Conservation (phyloP, 495 filamentous ascomycete species). For the Podospora conica region DNA sequence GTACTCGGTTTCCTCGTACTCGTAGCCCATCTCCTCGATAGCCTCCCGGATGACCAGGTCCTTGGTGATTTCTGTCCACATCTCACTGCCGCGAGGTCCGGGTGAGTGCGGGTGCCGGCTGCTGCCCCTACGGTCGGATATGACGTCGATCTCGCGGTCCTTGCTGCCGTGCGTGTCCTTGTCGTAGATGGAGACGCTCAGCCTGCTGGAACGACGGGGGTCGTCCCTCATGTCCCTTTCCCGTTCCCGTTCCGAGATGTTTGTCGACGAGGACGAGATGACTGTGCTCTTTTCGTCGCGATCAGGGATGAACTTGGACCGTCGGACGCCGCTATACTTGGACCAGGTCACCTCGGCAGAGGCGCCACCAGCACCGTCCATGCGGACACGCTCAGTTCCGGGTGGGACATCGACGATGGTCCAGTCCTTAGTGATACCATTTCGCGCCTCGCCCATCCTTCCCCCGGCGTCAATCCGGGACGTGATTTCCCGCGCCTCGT, state of each 20-base stretch:
- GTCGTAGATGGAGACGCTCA: slow-evolving; percentile 43
- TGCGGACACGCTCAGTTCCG: slow-evolving; percentile 65
- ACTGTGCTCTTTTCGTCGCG: slow-evolving; percentile 29
- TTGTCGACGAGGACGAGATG: slow-evolving; percentile 24
- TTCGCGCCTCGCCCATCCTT: slow-evolving; percentile 58
- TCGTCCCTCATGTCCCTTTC: slow-evolving; percentile 14
- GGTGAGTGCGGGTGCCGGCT: slow-evolving; percentile 24
- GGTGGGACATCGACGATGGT: slow-evolving; percentile 74
- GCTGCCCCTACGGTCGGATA: slow-evolving; percentile 39
- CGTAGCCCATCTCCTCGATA: slow-evolving; percentile 76
- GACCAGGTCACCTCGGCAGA: slow-evolving; percentile 66
- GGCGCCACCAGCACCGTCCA: slow-evolving; percentile 67
- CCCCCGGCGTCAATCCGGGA: slow-evolving; percentile 51
- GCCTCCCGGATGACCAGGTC: slow-evolving; percentile 84
- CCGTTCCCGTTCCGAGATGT: slow-evolving; percentile 17
- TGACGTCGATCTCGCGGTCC: slow-evolving; percentile 39
- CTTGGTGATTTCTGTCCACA: slow-evolving; percentile 98
- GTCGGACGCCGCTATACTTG: slow-evolving; percentile 67
- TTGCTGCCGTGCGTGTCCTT: slow-evolving; percentile 29
- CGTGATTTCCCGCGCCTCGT: slow-evolving; percentile 62
- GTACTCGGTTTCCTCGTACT: slow-evolving; percentile 82
- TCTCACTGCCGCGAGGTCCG: slow-evolving; percentile 51
- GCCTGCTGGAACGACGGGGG: slow-evolving; percentile 30
- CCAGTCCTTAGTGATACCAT: slow-evolving; percentile 66
- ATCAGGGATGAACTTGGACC: slow-evolving; percentile 59